These are phyloP conservation scores for Hortiboletus flavorubellus DNA, from an alignment of 768 basidiomycete genomes.

Conservation along the genomic window DNA sequence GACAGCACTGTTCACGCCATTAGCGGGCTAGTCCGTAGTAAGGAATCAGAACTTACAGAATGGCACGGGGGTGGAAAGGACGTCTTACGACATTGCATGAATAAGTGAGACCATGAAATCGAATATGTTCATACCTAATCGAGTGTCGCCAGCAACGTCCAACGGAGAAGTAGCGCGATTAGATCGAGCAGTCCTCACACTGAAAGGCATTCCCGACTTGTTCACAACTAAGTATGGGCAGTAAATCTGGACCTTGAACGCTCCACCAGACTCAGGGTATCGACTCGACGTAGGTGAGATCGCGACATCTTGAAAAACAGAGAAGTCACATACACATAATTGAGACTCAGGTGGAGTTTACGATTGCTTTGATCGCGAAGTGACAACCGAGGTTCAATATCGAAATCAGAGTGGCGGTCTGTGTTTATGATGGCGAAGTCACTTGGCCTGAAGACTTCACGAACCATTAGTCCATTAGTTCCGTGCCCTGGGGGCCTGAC, in stretches of 20 bases:
- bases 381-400: conserved; percentile 67
- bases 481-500: not conserved
- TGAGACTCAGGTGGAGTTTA: conserved; percentile 78
- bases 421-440: conserved; percentile 98
- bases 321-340: conserved; percentile 73
- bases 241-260: conserved; percentile 95
- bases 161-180: conserved; percentile 60
- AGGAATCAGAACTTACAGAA: conserved; percentile 59
- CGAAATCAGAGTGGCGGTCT: conserved; percentile 86
- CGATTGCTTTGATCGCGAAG: conserved; percentile 71
- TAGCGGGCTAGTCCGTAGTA: conserved; percentile 3
- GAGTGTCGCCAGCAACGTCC: conserved; percentile 82
- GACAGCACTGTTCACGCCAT: conserved; percentile 65
- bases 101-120: conserved; percentile 14
- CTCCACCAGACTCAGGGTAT: conserved; percentile 88
- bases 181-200: conserved; percentile 60
- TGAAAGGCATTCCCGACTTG: conserved; percentile 86
- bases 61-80: conserved; percentile 56
- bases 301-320: not conserved
- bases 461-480: conserved; percentile 6
- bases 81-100: conserved; percentile 32
- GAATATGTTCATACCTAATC: conserved; percentile 43
- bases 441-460: conserved; percentile 81
- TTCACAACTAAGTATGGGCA: conserved; percentile 88
- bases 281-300: conserved; percentile 40